Conservation (phyloP, 106 monocot genomes). For the Acorus gramineus region DNA sequence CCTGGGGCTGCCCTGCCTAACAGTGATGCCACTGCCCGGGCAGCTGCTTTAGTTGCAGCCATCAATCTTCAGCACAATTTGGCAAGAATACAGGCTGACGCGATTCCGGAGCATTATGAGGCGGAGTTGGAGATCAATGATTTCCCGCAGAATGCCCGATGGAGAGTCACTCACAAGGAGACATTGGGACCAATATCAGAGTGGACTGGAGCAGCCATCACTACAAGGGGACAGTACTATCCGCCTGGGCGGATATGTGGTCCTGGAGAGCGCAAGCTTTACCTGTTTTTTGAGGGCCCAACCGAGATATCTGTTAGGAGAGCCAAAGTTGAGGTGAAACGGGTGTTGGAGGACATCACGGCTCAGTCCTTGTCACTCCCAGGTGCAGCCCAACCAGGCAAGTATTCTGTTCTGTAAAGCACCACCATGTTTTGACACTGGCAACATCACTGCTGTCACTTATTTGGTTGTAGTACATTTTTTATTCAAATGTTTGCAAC, state of each 20-base stretch:
- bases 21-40: slow-evolving; percentile 66
- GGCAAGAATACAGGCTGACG: slow-evolving; percentile 92
- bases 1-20: slow-evolving; percentile 15
- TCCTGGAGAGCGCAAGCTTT: slow-evolving; percentile 79
- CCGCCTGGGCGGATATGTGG: slow-evolving; percentile 63
- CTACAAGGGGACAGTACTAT: slow-evolving; percentile 75
- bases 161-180: slow-evolving; percentile 96
- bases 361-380: slow-evolving; percentile 60
- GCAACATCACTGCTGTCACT: too few species aligned
- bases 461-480: too few species aligned
- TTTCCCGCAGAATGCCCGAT: slow-evolving; percentile 91
- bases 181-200: slow-evolving; percentile 89
- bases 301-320: slow-evolving; percentile 93
- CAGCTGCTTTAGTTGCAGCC: slow-evolving; percentile 74
- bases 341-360: slow-evolving; percentile 79
- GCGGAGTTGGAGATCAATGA: slow-evolving; percentile 95
- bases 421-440: too few species aligned
- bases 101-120: slow-evolving; percentile 87
- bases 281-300: slow-evolving; percentile 85
- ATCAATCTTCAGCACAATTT: slow-evolving; percentile 83
- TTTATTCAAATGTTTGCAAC: too few species aligned
- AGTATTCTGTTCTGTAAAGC: slow-evolving; percentile 74
- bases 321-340: slow-evolving; percentile 81
- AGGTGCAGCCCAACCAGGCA: slow-evolving; percentile 81
- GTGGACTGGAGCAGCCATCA: slow-evolving; percentile 91